phyloP scores from a whole-genome alignment of 345 rosid genomes.

The Gossypium bickii region DNA sequence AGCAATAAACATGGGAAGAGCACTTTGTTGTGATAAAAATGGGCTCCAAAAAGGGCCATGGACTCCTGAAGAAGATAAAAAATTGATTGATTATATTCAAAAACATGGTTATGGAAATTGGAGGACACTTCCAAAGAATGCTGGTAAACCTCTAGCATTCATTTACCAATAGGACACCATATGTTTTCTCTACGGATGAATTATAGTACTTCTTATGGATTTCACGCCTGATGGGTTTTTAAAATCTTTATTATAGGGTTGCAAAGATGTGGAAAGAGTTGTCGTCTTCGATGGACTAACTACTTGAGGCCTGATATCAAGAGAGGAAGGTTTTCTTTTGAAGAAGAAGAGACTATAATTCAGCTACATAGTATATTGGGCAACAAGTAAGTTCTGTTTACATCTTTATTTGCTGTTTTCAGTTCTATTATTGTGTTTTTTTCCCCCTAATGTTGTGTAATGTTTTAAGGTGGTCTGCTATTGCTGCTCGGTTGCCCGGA shows the following conservation, averaged over 20 bases:
- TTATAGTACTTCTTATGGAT: not conserved
- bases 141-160: conserved; percentile 35
- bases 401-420: not conserved
- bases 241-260: conserved; percentile 28
- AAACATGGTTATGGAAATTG: conserved; percentile 82
- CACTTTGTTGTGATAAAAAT: conserved; percentile 78
- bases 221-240: not conserved
- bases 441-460: not conserved
- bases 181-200: not conserved
- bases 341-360: conserved; percentile 70
- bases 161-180: too few species aligned
- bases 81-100: conserved; percentile 59
- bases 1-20: conserved; percentile 49
- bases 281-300: conserved; percentile 74
- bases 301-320: conserved; percentile 75
- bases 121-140: conserved; percentile 86
- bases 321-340: conserved; percentile 61
- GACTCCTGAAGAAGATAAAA: conserved; percentile 84
- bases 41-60: conserved; percentile 85
- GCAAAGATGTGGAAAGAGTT: conserved; percentile 74
- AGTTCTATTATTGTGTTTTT: not conserved
- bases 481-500: conserved; percentile 80
- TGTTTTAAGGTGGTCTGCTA: conserved; percentile 62
- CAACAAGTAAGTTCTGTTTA: conserved; percentile 47
- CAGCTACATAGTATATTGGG: conserved; percentile 63